Conservation (phyloP, 805 yeast species). For the Wickerhamiella occidentalis region DNA sequence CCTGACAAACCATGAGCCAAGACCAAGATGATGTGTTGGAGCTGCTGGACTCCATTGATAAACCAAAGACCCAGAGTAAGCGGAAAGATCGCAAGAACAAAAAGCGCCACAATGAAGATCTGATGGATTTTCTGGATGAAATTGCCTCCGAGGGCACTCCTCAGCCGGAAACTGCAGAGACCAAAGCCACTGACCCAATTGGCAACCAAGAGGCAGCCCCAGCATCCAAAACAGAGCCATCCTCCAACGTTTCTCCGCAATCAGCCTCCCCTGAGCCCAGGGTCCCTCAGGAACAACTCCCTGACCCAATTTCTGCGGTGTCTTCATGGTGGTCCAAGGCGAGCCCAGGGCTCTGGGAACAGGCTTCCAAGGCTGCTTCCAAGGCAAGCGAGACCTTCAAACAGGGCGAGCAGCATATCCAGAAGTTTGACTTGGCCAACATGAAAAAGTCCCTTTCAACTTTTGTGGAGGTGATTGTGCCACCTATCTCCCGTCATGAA, state of each 20-base stretch:
- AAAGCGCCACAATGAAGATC: constrained; percentile 29
- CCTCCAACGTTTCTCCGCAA: neutral
- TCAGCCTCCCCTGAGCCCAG: neutral
- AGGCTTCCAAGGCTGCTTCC: constrained; percentile 26
- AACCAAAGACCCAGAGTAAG: constrained; percentile 17
- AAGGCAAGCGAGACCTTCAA: constrained; percentile 23
- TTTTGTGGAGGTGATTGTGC: constrained; percentile 34
- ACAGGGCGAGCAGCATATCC: constrained; percentile 17
- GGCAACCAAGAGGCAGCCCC: constrained; percentile 4
- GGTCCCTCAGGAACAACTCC: constrained; percentile 7
- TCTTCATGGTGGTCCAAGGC: constrained; percentile 30
- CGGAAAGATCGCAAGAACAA: constrained; percentile 10
- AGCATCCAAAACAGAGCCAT: neutral
- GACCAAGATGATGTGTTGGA: constrained; percentile 30
- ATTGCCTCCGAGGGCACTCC: constrained; percentile 23
- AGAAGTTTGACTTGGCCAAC: constrained; percentile 16
- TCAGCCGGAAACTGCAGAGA: constrained; percentile 14
- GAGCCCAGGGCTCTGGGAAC: constrained; percentile 32
- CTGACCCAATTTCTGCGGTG: constrained; percentile 27
- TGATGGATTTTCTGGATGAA: constrained; percentile 34
- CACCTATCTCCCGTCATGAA: constrained; percentile 35
- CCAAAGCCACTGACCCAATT: constrained; percentile 5
- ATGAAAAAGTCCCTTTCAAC: constrained; percentile 28
- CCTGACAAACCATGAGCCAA: constrained; percentile 7
- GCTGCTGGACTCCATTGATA: constrained; percentile 30